Conservation (phyloP, 495 filamentous ascomycete species). For the Talaromyces ruber region DNA sequence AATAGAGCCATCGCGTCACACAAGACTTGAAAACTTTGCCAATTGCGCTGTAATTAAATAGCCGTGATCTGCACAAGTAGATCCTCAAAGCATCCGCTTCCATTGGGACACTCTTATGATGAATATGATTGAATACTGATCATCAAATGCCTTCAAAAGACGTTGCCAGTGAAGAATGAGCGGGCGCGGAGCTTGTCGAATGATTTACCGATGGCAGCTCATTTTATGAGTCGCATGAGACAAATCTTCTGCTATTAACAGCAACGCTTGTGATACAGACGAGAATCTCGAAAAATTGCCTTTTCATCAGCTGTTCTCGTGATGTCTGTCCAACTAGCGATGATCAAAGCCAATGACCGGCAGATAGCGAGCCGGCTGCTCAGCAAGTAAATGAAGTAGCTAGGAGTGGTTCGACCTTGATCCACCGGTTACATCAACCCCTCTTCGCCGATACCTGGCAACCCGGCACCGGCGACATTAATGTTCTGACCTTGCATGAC, state of each 20-base stretch:
- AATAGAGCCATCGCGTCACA: background rate
- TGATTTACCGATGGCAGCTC: background rate
- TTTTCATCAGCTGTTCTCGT: background rate
- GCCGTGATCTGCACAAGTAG: background rate
- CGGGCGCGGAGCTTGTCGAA: background rate
- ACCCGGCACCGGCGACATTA: constrained; percentile 41
- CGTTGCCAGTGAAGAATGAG: background rate
- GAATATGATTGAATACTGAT: background rate
- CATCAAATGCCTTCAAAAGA: background rate
- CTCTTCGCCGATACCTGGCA: constrained; percentile 45
- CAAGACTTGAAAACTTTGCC: background rate
- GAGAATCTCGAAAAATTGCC: background rate
- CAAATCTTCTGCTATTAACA: background rate
- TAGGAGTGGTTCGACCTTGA: background rate
- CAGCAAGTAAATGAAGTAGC: background rate
- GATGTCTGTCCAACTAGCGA: background rate
- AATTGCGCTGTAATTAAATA: background rate
- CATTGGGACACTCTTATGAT: background rate
- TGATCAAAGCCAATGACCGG: background rate
- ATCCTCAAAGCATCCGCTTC: background rate
- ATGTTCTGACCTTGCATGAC: constrained; percentile 45
- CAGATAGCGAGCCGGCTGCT: background rate
- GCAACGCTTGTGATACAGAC: background rate
- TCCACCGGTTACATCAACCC: constrained; percentile 30
- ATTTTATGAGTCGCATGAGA: background rate